Evolutionary conservation across 352 stramenopile species (phyloP), one percentile per base, ranked within the genome.

Genomic region (Aphanomyces invadans): DNA sequence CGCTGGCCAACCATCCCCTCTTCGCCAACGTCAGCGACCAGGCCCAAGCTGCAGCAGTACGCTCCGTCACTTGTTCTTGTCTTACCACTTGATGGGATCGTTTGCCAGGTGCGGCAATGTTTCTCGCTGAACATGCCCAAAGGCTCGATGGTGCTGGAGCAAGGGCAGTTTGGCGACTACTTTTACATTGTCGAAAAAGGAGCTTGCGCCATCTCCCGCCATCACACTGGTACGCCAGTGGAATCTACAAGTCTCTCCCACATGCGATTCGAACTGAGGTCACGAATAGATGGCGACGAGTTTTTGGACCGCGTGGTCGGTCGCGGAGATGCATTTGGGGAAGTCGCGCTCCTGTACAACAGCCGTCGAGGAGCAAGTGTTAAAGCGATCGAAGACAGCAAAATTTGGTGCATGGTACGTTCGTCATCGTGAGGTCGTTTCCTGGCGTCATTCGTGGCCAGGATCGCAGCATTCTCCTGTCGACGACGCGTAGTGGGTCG

Each of bases 291-390:
- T 74, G 5, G 65, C 79, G 28, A 57, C 12, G 49, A 57, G 29
- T 80, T 90, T 23, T 73, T 95, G 0, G 86, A 93, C 56, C 78
- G 83, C 3, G 69, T 87, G 23, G 84, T 95, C 29, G 84, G 84
- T 1, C 72, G 74, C 29, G 80, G 83, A 15, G 74, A 81, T 25
- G 90, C 74, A 60, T 99, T 99, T 74, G 96, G 95, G 9, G 96
- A 99, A 81, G 89, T 97, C 12, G 95, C 96, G 19, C 73, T 99
- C 54, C 79, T 99, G 68, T 99, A 99, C 77, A 97, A 98, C 70
- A 97, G 88, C 60, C 92, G 95, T 33, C 78, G 96, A 19, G 90
- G 89, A 1, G 95, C 95, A 2, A 97, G 94, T 0, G 92, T 98
- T 29, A 80, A 76, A 25, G 87, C 84, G 1, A 65, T 89, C 19